phyloP scores from a whole-genome alignment of 495 filamentous ascomycete species.

The Rhizodiscina lignyota region DNA sequence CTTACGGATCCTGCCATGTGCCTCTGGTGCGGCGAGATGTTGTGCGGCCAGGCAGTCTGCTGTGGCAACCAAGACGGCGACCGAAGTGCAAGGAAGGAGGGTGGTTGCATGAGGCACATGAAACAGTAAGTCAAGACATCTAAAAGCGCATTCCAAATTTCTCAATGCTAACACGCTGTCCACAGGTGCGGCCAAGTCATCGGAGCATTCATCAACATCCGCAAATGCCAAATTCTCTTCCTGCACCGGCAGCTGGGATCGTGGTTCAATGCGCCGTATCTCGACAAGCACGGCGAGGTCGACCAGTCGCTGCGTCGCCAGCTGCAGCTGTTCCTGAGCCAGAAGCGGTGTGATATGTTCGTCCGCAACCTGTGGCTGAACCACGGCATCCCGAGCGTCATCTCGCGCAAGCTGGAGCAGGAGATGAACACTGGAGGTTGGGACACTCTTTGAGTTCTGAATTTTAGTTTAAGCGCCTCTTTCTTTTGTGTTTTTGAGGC shows the following conservation, averaged over 20 bases:
- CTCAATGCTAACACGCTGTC: background rate
- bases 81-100: no score
- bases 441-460: slow-evolving; percentile 53
- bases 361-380: slow-evolving; percentile 75
- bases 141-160: background rate
- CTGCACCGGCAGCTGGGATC: slow-evolving; percentile 42
- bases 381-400: slow-evolving; percentile 73
- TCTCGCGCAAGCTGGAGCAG: slow-evolving; percentile 75
- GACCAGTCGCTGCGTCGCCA: slow-evolving; percentile 64
- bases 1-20: slow-evolving; percentile 79
- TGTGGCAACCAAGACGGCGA: slow-evolving; percentile 60
- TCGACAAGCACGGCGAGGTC: slow-evolving; percentile 87
- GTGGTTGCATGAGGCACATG: slow-evolving; percentile 84
- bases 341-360: slow-evolving; percentile 80
- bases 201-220: slow-evolving; percentile 87
- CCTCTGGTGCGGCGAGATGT: slow-evolving; percentile 88
- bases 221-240: slow-evolving; percentile 82
- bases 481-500: no score
- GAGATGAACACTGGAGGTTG: slow-evolving; percentile 95
- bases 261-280: slow-evolving; percentile 76
- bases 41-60: slow-evolving; percentile 87
- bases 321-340: slow-evolving; percentile 80
- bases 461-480: no score
- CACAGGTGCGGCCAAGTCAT: slow-evolving; percentile 71
- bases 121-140: slow-evolving; percentile 45